Conservation (phyloP, 2,329 filamentous ascomycete genomes). For the Alternaria arborescens region DNA sequence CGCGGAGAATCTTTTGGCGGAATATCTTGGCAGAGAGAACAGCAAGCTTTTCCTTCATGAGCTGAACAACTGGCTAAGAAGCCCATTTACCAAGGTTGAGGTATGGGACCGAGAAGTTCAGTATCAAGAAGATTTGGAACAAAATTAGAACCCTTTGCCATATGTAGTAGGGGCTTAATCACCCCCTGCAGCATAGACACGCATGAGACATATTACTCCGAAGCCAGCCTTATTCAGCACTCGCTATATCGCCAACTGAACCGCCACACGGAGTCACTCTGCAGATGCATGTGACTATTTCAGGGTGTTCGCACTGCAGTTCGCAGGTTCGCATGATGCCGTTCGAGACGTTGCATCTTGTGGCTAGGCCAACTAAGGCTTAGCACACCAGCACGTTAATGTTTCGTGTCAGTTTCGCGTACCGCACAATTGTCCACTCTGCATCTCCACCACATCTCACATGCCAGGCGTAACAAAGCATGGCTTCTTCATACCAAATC, state of each 20-base stretch:
- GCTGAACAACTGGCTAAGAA: constrained; percentile 80
- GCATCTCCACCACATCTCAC: neutral
- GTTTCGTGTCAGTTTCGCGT: constrained; percentile 16
- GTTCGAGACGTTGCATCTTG: constrained; percentile 3
- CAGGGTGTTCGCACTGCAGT: constrained; percentile 1
- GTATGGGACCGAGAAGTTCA: constrained; percentile 85
- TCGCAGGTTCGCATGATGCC: neutral
- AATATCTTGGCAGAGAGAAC: constrained; percentile 79
- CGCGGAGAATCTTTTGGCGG: constrained; percentile 79
- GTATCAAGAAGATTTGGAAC: constrained; percentile 58
- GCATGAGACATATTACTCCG: neutral
- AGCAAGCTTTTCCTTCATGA: constrained; percentile 85
- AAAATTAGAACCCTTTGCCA: neutral
- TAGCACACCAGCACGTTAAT: neutral
- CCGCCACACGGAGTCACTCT: neutral
- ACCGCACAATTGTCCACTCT: neutral
- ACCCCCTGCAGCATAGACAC: neutral
- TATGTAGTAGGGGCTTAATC: neutral
- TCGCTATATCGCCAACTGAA: neutral
- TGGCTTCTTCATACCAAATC: constrained; percentile 5
- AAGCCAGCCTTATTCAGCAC: neutral
- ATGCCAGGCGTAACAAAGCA: neutral
- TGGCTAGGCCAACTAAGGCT: constrained; percentile 2
- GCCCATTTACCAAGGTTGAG: constrained; percentile 74
- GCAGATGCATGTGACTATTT: neutral